These are phyloP conservation scores for Babesia caballi DNA, from an alignment of 169 alveolate genomes.

Conservation along the genomic window DNA sequence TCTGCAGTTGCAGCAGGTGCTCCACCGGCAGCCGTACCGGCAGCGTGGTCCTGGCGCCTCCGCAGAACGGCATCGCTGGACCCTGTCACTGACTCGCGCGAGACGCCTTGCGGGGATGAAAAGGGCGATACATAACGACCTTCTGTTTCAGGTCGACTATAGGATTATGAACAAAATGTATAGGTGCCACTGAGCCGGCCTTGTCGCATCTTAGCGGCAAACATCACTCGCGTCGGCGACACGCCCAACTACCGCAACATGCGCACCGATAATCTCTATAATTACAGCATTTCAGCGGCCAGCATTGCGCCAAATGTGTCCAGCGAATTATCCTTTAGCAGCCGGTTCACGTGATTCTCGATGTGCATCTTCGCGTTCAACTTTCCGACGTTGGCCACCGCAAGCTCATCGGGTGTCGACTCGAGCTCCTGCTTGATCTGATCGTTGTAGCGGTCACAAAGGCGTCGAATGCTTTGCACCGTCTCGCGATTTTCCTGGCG, in stretches of 20 bases:
- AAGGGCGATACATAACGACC: too few relatives aligned
- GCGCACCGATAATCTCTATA: neutral
- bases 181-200: too few relatives aligned
- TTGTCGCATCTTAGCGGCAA: too few relatives aligned
- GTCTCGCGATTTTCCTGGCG: slow-evolving; percentile 74
- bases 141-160: too few relatives aligned
- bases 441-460: slow-evolving; percentile 87
- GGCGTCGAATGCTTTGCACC: slow-evolving; percentile 78
- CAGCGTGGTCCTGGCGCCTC: slow-evolving; percentile 15
- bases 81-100: too few relatives aligned
- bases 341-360: slow-evolving; percentile 71
- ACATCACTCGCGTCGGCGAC: slow-evolving; percentile 1
- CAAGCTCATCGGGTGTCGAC: slow-evolving; percentile 91
- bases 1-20: neutral
- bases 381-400: slow-evolving; percentile 86
- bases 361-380: slow-evolving; percentile 89
- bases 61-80: slow-evolving; percentile 41
- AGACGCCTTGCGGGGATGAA: too few relatives aligned
- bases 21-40: slow-evolving; percentile 22
- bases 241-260: slow-evolving; percentile 7
- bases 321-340: slow-evolving; percentile 75
- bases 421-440: slow-evolving; percentile 93
- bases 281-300: slow-evolving; percentile 63
- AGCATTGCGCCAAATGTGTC: slow-evolving; percentile 72
- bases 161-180: too few relatives aligned